Base-by-base conservation (phyloP, 129 eudicot genomes). In the Flaveria sonorensis region DNA sequence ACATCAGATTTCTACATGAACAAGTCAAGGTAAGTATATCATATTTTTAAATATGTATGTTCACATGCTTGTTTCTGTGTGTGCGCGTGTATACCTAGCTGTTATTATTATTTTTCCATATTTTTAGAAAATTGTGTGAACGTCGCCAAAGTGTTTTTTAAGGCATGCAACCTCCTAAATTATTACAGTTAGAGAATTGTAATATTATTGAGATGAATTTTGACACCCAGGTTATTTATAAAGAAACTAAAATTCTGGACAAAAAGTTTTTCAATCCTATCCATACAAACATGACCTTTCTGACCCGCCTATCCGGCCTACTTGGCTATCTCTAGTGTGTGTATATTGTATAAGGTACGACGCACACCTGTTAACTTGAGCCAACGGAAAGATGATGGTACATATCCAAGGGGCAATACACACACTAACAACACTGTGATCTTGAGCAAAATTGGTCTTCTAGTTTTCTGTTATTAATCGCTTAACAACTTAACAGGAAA, bases 11-110 rank as follows among this genome's bases (percentile, higher is more conserved):
- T 32, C 73, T 68, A 42, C 73, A 68, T 19, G 32, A 8, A 3
- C 53, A 68, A 68, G 36, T 68, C 12, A 0, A 68, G 3, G 73
- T 68, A 13, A 68, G 68, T 62, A 62, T 24, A 57, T 57, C 64
- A 26, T 62, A 62, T 62, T n/a, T 53, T 52, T 11, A 24, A 0
- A 61, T 12, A 12, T 57, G 64, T 57, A 20, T 57, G 13, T 20
- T 0, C 30, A 20, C 9, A 2, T 57, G 14, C 28, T 52, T 19
- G 42, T 61, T 61, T 61, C 0, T 19, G 13, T 59, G 19, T 61
- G 68, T 60, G 66, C 4, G 32, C 3, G 32, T 26, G 68, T 57
- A 16, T 11, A 51, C 57, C 4, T 51, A 3, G 20, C 20, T 51
- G 7, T 10, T 11, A 47, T 3, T 47, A 46, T 11, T 11, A 14